Conservation (phyloP, 108 stramenopile genomes). For the Schizochytrium sp. region DNA sequence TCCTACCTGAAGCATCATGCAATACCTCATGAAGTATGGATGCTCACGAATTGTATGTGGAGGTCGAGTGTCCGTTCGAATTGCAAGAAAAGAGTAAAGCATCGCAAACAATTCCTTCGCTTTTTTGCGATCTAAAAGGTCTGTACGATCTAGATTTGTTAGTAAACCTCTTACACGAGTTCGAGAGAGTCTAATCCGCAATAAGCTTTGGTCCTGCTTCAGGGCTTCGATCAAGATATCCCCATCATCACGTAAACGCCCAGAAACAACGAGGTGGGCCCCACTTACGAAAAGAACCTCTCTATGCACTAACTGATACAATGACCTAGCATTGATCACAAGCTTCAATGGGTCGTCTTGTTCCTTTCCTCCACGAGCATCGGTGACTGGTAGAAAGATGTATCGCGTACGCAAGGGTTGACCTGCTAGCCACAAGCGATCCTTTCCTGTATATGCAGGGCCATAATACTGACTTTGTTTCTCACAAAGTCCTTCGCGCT, state of each 20-base stretch:
- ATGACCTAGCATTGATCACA: not conserved
- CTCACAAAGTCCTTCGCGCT: slow-evolving; percentile 1
- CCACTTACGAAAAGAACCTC: slow-evolving; percentile 50
- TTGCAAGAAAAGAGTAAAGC: slow-evolving; percentile 4
- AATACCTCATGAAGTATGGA: not conserved
- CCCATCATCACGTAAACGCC: not conserved
- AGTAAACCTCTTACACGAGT: not conserved
- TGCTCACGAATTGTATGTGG: slow-evolving; percentile 44
- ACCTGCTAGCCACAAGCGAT: not conserved
- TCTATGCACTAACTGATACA: slow-evolving; percentile 28
- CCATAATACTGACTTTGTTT: not conserved
- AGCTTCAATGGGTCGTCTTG: not conserved
- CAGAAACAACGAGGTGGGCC: not conserved
- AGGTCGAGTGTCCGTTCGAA: not conserved
- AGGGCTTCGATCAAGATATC: slow-evolving; percentile 27
- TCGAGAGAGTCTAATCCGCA: not conserved
- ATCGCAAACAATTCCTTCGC: slow-evolving; percentile 37
- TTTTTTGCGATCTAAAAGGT: not conserved
- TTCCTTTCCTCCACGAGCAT: not conserved
- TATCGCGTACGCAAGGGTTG: not conserved
- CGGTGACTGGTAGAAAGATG: not conserved
- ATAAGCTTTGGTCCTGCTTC: not conserved
- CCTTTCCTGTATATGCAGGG: slow-evolving; percentile 24
- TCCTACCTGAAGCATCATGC: slow-evolving; percentile 55
- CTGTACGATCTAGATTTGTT: not conserved